These are phyloP conservation scores for Dactylellina cionopaga DNA, from an alignment of 2,329 filamentous ascomycete genomes.

Conservation along the genomic window DNA sequence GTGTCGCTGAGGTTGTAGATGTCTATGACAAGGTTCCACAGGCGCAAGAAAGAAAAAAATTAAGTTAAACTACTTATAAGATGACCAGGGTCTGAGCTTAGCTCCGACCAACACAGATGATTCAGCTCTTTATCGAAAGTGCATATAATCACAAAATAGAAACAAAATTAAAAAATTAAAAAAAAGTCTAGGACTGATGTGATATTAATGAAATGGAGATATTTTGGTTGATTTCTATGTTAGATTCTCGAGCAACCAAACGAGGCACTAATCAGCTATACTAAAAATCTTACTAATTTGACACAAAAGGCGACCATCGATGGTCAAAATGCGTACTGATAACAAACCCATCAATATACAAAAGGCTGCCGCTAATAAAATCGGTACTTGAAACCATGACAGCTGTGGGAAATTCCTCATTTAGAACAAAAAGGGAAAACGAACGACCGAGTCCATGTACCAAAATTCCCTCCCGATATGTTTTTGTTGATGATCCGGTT, in stretches of 20 bases:
- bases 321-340: background rate
- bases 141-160: no score
- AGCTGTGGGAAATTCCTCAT: background rate
- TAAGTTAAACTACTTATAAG: background rate
- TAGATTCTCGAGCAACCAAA: slow-evolving; percentile 1
- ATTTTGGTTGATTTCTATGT: background rate
- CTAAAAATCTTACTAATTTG: no score
- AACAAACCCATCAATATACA: slow-evolving; percentile 11
- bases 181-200: background rate
- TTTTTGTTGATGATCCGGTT: slow-evolving; percentile 32
- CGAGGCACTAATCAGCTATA: background rate
- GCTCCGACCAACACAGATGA: background rate
- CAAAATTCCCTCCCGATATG: background rate
- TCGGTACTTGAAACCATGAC: background rate
- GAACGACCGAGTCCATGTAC: slow-evolving; percentile 24
- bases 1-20: slow-evolving; percentile 5
- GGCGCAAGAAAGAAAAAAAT: slow-evolving; percentile 9
- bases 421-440: slow-evolving; percentile 7
- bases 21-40: slow-evolving; percentile 6
- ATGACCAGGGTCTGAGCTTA: background rate
- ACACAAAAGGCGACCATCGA: no score
- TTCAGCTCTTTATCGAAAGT: no score
- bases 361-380: background rate
- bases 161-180: no score
- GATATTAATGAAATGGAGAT: background rate